Percentiles rank a stretch among this genome's conserved stretches.
These are phyloP conservation scores for Coemansia sp. DNA, from an alignment of 371 early-diverging fungal species.

Conservation along the genomic window DNA sequence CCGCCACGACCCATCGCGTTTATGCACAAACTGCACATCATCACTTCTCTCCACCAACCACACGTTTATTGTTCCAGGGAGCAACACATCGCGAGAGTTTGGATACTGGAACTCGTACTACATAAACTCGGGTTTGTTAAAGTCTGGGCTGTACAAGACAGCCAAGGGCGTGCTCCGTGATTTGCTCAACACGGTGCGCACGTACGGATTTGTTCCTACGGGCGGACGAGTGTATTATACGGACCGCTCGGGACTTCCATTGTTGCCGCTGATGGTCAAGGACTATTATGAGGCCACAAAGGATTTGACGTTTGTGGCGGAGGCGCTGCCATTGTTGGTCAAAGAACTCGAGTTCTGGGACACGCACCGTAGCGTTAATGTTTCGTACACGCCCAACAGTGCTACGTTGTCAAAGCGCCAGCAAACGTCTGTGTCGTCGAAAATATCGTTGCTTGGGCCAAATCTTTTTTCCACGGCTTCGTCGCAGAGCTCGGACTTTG, in stretches of 20 bases:
- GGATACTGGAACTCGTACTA: slow-evolving; percentile 94
- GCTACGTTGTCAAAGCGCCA: slow-evolving; percentile 9
- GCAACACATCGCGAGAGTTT: slow-evolving; percentile 79
- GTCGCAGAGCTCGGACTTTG: background rate
- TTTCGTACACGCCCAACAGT: slow-evolving; percentile 31
- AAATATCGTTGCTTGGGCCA: slow-evolving; percentile 22
- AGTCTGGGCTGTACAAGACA: slow-evolving; percentile 62
- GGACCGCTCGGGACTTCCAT: slow-evolving; percentile 86
- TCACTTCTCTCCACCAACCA: slow-evolving; percentile 57
- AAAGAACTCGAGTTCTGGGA: slow-evolving; percentile 74
- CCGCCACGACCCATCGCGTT: slow-evolving; percentile 49
- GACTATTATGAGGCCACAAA: slow-evolving; percentile 60
- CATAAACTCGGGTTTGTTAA: slow-evolving; percentile 72
- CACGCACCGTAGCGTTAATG: slow-evolving; percentile 35
- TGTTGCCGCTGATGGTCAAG: slow-evolving; percentile 72
- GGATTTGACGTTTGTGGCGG: slow-evolving; percentile 56
- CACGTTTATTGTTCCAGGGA: slow-evolving; percentile 83
- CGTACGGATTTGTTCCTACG: slow-evolving; percentile 82
- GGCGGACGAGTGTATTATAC: slow-evolving; percentile 83
- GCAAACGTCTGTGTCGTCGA: slow-evolving; percentile 8
- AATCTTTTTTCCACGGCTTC: slow-evolving; percentile 17
- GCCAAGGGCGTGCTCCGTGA: slow-evolving; percentile 69
- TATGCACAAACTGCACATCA: slow-evolving; percentile 61
- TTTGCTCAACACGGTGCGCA: slow-evolving; percentile 62
- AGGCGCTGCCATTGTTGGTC: slow-evolving; percentile 59